Base-by-base conservation (phyloP, 2,329 filamentous ascomycete genomes). In the Monilinia aucupariae region DNA sequence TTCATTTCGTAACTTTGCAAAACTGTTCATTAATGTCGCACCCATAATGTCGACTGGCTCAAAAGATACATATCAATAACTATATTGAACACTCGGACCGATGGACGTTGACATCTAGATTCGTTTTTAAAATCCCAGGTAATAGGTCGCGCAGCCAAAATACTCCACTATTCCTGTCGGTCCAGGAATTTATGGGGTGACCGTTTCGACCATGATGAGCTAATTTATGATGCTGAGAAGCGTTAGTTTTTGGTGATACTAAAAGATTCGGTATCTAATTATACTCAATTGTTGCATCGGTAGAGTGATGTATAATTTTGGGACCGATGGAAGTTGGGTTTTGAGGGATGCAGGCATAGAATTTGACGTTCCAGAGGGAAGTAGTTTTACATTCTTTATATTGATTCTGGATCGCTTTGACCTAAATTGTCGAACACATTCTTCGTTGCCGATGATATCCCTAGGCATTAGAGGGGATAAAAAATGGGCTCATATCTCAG, bases 201-300 rank as follows among this genome's bases (percentile, higher is more conserved):
- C 61, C 61, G 20, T 50, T 50, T 25, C 50, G 53, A 10, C 53
- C 61, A n/a, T 62, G 61, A 37, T 59, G 49, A n/a, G 61, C 61
- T n/a, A n/a, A n/a, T n/a, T n/a, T 48, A 62, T 62, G 25, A 62
- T 34, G 48, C 61, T 62, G 25, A 22, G 4, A 4, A 58, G 17
- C 41, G 1, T 37, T 49, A 32, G 41, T 25, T 17, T 25, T 34
- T 17, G 13, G 22, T 32, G n/a, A 50, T n/a, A 20, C 4, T 7
- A 25, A 34, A 22, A 1, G 8, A n/a, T n/a, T n/a, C n/a, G 34
- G 37, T 17, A 32, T 4, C 20, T 1, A 22, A 4, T 49, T n/a
- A 22, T 41, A 62, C 60, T 62, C 60, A 49, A 62, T 39, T 12
- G 4, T 47, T n/a, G 59, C 49, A 62, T 62, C 17, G 20, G 17